These are phyloP conservation scores for Hypoxylon sp. DNA, from an alignment of 2,329 filamentous ascomycete species.

Conservation along the genomic window DNA sequence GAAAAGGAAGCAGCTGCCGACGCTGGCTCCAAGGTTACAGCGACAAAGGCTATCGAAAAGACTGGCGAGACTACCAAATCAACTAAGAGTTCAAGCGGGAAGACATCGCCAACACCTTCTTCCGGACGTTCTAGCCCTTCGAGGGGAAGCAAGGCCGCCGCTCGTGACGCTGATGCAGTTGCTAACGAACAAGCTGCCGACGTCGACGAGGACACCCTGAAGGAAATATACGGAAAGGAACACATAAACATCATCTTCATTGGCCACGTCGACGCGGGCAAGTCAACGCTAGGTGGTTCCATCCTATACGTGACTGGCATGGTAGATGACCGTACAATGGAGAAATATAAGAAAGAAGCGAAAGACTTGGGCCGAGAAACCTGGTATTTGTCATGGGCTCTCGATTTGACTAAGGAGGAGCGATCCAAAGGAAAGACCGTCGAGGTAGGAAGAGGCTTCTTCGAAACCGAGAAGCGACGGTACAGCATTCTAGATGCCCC, in stretches of 20 bases:
- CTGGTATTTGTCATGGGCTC: constrained; percentile 98
- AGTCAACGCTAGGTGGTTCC: constrained; percentile 93
- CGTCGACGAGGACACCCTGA: constrained; percentile 78
- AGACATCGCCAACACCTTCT: constrained; percentile 82
- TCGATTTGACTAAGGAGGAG: constrained; percentile 97
- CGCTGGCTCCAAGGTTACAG: constrained; percentile 83
- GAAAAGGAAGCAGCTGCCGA: constrained; percentile 54
- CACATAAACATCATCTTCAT: constrained; percentile 97
- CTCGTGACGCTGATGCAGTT: constrained; percentile 83
- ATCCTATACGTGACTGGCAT: constrained; percentile 95
- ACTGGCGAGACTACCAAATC: constrained; percentile 73
- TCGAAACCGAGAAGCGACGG: constrained; percentile 94
- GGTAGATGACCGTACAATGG: constrained; percentile 99
- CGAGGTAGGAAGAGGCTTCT: constrained; percentile 94
- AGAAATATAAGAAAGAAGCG: constrained; percentile 97
- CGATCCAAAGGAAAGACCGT: constrained; percentile 97
- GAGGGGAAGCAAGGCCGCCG: constrained; percentile 64
- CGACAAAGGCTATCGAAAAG: constrained; percentile 92
- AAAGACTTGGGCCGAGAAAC: constrained; percentile 97
- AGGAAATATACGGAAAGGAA: constrained; percentile 96
- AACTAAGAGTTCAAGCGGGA: constrained; percentile 69
- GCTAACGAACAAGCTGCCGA: constrained; percentile 84
- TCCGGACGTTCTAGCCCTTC: constrained; percentile 88
- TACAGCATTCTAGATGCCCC: constrained; percentile 98
- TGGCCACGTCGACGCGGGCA: constrained; percentile 97